These are phyloP conservation scores for Dictyostelium citrinum DNA, from an alignment of 78 protist genomes.

Conservation along the genomic window DNA sequence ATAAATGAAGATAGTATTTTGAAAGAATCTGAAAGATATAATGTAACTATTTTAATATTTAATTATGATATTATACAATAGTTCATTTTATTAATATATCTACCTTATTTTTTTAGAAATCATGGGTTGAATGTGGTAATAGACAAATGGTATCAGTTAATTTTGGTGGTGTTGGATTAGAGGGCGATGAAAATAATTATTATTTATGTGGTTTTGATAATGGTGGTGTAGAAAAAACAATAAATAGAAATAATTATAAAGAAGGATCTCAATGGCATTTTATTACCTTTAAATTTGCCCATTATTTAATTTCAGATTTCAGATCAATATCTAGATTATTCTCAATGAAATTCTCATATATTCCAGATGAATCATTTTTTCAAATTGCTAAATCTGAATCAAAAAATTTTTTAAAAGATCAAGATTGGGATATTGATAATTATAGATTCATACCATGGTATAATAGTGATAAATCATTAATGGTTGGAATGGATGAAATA, in stretches of 20 bases:
- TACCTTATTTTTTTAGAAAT: neutral
- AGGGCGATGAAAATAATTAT: neutral
- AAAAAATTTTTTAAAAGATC: neutral
- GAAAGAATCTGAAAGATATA: neutral
- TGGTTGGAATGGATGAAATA: neutral
- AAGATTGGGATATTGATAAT: neutral
- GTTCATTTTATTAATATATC: neutral
- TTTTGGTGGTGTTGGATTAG: neutral
- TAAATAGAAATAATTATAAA: neutral
- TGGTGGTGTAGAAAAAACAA: neutral
- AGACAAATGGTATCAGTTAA: neutral
- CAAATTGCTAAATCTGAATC: conserved; percentile 25
- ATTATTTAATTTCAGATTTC: conserved; percentile 15
- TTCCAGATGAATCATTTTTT: conserved; percentile 55
- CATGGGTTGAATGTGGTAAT: conserved; percentile 2
- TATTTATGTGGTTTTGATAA: neutral
- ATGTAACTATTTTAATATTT: too few relatives aligned
- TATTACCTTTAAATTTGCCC: neutral
- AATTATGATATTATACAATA: too few relatives aligned
- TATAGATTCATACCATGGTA: conserved; percentile 34
- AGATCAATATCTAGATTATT: conserved; percentile 12
- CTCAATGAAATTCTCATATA: conserved; percentile 30
- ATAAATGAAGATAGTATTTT: neutral
- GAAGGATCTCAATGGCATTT: conserved; percentile 76
- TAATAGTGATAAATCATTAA: neutral